Percentiles rank a stretch among this genome's conserved stretches.
Conservation (phyloP, 371 early-diverging fungal species). For the Zychaea mexicana region DNA sequence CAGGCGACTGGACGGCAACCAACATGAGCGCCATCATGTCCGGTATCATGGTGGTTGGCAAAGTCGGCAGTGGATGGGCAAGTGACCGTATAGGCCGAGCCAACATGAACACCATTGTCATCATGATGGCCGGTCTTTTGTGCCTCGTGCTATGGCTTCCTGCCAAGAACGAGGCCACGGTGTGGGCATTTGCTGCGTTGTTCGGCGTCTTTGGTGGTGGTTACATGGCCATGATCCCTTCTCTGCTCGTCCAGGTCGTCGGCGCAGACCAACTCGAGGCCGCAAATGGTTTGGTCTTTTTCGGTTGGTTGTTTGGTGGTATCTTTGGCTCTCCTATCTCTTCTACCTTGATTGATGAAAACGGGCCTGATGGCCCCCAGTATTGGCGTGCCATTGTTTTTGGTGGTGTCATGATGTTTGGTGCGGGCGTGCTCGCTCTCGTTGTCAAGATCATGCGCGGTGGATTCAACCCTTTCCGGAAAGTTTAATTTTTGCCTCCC, state of each 20-base stretch:
- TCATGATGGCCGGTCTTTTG: slow-evolving; percentile 43
- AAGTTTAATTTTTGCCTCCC: slow-evolving; percentile 16
- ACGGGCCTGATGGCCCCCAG: slow-evolving; percentile 28
- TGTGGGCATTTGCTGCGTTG: slow-evolving; percentile 44
- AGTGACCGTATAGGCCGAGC: slow-evolving; percentile 63
- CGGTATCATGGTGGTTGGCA: slow-evolving; percentile 55
- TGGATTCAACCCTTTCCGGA: slow-evolving; percentile 34
- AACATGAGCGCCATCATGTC: slow-evolving; percentile 52
- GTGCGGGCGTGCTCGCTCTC: slow-evolving; percentile 33
- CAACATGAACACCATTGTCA: slow-evolving; percentile 50
- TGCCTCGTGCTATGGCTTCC: slow-evolving; percentile 41
- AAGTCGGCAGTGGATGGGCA: slow-evolving; percentile 49
- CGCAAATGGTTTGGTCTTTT: slow-evolving; percentile 57
- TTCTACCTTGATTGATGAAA: slow-evolving; percentile 43
- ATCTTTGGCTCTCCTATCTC: slow-evolving; percentile 60
- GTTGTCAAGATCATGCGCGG: slow-evolving; percentile 31
- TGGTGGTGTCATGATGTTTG: slow-evolving; percentile 38
- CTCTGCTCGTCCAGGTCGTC: slow-evolving; percentile 54
- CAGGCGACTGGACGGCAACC: slow-evolving; percentile 34
- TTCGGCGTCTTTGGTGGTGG: slow-evolving; percentile 67
- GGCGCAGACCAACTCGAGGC: slow-evolving; percentile 55
- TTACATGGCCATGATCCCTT: slow-evolving; percentile 56
- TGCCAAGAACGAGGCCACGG: slow-evolving; percentile 35
- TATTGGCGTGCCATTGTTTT: slow-evolving; percentile 48
- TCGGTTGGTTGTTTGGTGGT: slow-evolving; percentile 61